These are phyloP conservation scores for Anacardium occidentale DNA, from an alignment of 345 rosid genomes.

Conservation along the genomic window DNA sequence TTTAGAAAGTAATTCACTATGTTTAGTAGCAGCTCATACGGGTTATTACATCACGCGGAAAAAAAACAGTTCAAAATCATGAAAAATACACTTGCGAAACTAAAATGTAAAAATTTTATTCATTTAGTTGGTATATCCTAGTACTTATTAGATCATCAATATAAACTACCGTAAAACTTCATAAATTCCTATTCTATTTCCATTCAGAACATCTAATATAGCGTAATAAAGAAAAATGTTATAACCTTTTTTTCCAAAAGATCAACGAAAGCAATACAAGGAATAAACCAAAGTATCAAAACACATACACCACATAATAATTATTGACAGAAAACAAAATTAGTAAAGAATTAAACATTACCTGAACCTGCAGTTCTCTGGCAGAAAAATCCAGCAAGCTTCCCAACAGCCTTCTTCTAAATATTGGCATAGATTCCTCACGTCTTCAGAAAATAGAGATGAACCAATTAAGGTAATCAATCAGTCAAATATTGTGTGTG, in stretches of 20 bases:
- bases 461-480: constrained; percentile 20
- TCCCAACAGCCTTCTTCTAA: constrained; percentile 94
- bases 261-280: background rate
- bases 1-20: background rate
- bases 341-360: constrained; percentile 22
- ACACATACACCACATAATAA: background rate
- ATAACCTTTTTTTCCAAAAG: background rate
- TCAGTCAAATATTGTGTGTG: constrained; percentile 12
- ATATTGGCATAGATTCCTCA: constrained; percentile 91
- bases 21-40: background rate
- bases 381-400: constrained; percentile 95
- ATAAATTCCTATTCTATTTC: background rate
- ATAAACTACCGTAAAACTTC: background rate
- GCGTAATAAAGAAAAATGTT: background rate
- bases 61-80: background rate
- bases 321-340: background rate
- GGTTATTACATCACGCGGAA: background rate
- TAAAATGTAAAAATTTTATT: background rate
- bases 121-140: too few species aligned
- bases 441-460: constrained; percentile 59
- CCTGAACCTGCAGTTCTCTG: constrained; percentile 98
- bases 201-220: background rate
- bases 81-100: background rate
- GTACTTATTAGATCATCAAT: background rate
- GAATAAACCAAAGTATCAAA: background rate